Base-by-base conservation (phyloP, 148 eudicot genomes). In the Vaccinium vitisidaea region DNA sequence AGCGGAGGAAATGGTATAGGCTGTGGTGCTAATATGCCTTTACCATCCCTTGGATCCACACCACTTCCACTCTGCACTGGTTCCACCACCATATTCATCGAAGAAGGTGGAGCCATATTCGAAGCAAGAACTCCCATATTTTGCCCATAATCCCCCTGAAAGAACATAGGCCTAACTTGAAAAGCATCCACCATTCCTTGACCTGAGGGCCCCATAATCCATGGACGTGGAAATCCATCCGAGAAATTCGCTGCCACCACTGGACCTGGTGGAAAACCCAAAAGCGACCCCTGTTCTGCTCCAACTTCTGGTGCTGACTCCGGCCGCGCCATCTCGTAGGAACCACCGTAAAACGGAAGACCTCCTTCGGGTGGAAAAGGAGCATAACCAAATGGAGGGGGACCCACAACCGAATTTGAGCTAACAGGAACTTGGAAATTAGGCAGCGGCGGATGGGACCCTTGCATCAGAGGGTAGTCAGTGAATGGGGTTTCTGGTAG, bases 301-400 rank as follows among this genome's bases (percentile, higher is more conserved):
- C 88, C 91, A 52, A 69, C 87, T 82, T 92, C 95, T 65, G 88
- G 82, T 12, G 83, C 81, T 9, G 93, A 87, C 63, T 93, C 96
- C 27, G 89, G 88, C 79, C 90, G 88, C 77, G 92, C 18, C 83
- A 91, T 87, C 84, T 89, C 92, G 55, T 78, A 90, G 50, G 91
- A 90, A 25, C 83, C 84, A 58, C 89, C 91, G 39, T 84, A 93
- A 84, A 90, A 92, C 21, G 92, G 93, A 78, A 88, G 94, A 80
- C 87, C 84, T 81, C 94, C 95, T 76, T 93, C 95, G 16, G 92
- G 78, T 27, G 88, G 88, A 84, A 91, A 94, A 50, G 93, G 90
- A 80, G 98, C 90, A 69, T 85, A 92, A 48, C 90, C 87, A 53
- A 94, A 92, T 19, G 91, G 95, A 83, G 92, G 93, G 16, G 92